These are phyloP conservation scores for Globisporangium yorkense DNA, from an alignment of 352 stramenopile species.

Conservation along the genomic window DNA sequence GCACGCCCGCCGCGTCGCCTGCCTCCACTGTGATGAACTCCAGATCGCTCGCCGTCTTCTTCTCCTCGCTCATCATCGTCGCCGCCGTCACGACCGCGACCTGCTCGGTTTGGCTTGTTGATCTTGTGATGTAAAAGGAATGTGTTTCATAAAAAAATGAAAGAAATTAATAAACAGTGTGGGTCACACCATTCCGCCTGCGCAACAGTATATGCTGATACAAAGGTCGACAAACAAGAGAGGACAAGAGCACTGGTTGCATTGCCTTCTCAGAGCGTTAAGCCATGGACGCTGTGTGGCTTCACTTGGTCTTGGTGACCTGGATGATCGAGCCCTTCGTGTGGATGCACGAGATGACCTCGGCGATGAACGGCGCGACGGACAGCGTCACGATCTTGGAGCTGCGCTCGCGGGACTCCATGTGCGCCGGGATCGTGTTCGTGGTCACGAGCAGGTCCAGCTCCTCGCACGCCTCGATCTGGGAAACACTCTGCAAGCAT, in stretches of 20 bases:
- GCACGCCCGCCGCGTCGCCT: constrained; percentile 8
- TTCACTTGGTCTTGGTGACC: constrained; percentile 68
- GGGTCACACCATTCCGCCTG: too few species aligned
- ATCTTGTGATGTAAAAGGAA: background rate
- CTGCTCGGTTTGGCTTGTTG: background rate
- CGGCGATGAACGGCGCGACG: constrained; percentile 81
- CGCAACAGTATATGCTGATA: too few species aligned
- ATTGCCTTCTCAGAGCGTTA: constrained; percentile 6
- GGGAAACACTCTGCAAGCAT: constrained; percentile 34
- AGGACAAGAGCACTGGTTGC: too few species aligned
- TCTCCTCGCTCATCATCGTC: constrained; percentile 58
- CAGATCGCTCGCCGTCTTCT: constrained; percentile 50
- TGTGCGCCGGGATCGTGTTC: constrained; percentile 70
- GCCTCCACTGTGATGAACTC: constrained; percentile 77
- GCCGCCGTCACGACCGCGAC: background rate
- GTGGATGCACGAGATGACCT: constrained; percentile 88
- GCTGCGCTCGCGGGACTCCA: constrained; percentile 21
- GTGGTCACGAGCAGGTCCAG: constrained; percentile 81
- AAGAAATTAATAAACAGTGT: too few species aligned
- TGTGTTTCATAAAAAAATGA: too few species aligned
- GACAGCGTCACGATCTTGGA: constrained; percentile 84
- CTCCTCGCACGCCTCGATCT: constrained; percentile 63
- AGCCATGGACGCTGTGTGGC: background rate
- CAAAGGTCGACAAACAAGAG: background rate
- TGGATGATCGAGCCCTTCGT: constrained; percentile 83